Base-by-base conservation (phyloP, 2,329 filamentous ascomycete genomes). In the Fusarium staphyleae region DNA sequence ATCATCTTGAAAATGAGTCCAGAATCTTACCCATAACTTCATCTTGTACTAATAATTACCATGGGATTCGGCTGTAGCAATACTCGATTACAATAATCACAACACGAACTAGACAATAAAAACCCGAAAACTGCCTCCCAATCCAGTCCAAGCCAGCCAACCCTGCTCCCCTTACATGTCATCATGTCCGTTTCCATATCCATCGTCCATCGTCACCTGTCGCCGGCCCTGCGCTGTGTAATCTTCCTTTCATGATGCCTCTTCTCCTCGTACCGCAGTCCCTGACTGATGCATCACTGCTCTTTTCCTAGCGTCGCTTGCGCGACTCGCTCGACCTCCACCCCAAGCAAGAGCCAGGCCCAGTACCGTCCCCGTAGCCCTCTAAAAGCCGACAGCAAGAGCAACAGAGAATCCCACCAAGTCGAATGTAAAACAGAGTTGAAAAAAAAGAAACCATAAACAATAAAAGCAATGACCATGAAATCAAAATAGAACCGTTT, bases 401-500 rank as follows among this genome's bases (percentile, higher is more conserved):
- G 7, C 19, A 22, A 22, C 7, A 22, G 19, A 22, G 19, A 22
- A 22, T 22, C 19, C 18, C 47, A 51, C 50, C 22, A 49, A 50
- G 48, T 52, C 58, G 46, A 59, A 52, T 58, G 35, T 48, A 54
- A 55, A 39, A 52, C 55, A 53, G 43, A 26, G 19, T 7, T 4
- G 57, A 55, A 55, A 37, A 58, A 59, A 43, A 61, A 35, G n/a
- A n/a, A n/a, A n/a, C n/a, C n/a, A n/a, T n/a, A n/a, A n/a, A n/a
- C n/a, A n/a, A n/a, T n/a, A 22, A 22, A 22, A 22, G 19, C 19
- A 41, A 64, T 57, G 40, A 45, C 29, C 61, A 49, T 59, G 46
- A 62, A 55, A 22, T 43, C 45, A 66, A 68, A 59, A 63, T 50
- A 57, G 53, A 68, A 68, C 52, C 64, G 48, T 67, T 61, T 65